Base-by-base conservation (phyloP, 2,329 filamentous ascomycete genomes). In the Penicillium sp. region DNA sequence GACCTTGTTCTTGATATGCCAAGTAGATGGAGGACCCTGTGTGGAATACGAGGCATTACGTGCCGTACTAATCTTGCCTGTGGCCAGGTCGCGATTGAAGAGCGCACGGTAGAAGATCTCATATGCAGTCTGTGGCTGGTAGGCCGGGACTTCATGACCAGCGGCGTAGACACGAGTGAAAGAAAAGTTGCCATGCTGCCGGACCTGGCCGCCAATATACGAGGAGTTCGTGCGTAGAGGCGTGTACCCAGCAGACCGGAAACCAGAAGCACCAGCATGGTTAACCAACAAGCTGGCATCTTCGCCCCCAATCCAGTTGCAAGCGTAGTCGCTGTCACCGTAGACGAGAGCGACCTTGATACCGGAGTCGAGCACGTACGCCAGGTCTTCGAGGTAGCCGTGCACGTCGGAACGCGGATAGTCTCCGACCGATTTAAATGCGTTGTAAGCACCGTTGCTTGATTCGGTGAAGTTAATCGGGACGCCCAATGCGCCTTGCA, bases 241-340 rank as follows among this genome's bases (percentile, higher is more conserved):
- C 38, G 76, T 72, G 62, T 84, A 84, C 2, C 82, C 82, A 1
- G 81, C 79, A 13, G 69, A 61, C 11, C 69, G 70, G 71, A 85
- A 85, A 3, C 71, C 64, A 6, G 72, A 66, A 5, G 75, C 69
- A 26, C 72, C 66, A 6, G 72, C 68, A 65, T 81, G 80, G 9
- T 79, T 72, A 37, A 84, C 74, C 1, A 75, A 74, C 5, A 84
- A 70, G 52, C 78, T 81, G 8, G 79, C 77, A 6, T 73, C 68
- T 63, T 85, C 82, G 44, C 81, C 83, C 9, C 82, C 82, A 22
- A 82, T 72, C 83, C 82, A 85, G 60, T 82, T 82, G 64, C 80
- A 82, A 3, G 78, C 76, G 61, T 78, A 85, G 65, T 86, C 83
- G 2, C 81, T 76, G 64, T 86, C 84, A 2, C 83, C 83, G 62